A percentile compares a stretch with the other conserved stretches of the same genome.
These are phyloP conservation scores for Fusarium sp. DNA, from an alignment of 2,329 filamentous ascomycete genomes.

Conservation along the genomic window DNA sequence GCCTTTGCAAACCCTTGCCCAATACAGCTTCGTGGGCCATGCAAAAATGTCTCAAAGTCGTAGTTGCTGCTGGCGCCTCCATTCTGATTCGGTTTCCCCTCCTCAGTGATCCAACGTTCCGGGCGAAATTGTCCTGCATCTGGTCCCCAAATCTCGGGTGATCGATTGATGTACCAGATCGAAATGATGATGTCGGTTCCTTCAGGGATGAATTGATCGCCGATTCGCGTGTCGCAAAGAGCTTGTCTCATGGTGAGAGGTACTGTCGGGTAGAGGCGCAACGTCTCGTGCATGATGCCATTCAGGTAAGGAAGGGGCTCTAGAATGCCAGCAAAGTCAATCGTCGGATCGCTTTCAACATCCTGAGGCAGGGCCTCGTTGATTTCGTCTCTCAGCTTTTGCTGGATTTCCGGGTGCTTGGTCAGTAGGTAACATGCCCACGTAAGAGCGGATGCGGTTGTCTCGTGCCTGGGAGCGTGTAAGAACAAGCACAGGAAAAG, in stretches of 20 bases:
- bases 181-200: conserved; percentile 72
- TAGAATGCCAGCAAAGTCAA: conserved; percentile 64
- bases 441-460: conserved; percentile 33
- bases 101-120: conserved; percentile 71
- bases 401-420: conserved; percentile 28
- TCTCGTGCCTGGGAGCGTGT: conserved; percentile 25
- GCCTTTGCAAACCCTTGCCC: conserved; percentile 79
- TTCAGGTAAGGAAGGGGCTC: conserved; percentile 77
- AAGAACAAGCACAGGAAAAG: not conserved
- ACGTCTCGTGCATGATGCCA: conserved; percentile 75
- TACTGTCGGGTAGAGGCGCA: conserved; percentile 76
- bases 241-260: conserved; percentile 73
- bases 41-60: conserved; percentile 81
- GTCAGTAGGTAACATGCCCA: conserved; percentile 39
- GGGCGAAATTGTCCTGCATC: conserved; percentile 76
- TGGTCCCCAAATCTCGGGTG: conserved; percentile 73
- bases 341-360: conserved; percentile 29
- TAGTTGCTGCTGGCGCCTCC: conserved; percentile 79
- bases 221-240: conserved; percentile 65
- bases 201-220: conserved; percentile 71
- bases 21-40: conserved; percentile 86
- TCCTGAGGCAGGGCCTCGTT: not conserved
- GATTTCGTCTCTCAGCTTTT: conserved; percentile 32
- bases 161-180: conserved; percentile 71
- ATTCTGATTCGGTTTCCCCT: conserved; percentile 66